phyloP scores from a whole-genome alignment of 345 rosid species.

The Bruguiera gymnorhiza region DNA sequence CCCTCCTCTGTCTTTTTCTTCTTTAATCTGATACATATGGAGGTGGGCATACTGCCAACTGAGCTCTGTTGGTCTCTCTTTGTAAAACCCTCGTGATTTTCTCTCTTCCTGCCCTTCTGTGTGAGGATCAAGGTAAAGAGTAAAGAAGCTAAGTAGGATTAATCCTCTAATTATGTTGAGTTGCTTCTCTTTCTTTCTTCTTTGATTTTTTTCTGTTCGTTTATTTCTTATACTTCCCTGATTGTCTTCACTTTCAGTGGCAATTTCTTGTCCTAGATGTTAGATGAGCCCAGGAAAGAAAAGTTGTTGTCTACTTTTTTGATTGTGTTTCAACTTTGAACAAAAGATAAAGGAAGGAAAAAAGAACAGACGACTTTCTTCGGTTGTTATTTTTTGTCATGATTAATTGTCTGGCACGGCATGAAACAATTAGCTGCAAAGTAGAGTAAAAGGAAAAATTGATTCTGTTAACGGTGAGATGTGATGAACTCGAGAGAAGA shows the following conservation, averaged over 20 bases:
- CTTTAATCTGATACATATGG: constrained; percentile 16
- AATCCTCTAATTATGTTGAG: neutral
- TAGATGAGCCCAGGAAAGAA: neutral
- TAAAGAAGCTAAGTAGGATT: neutral
- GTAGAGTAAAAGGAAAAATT: neutral
- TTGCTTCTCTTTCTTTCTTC: neutral
- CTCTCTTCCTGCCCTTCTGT: neutral
- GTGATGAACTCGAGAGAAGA: too few species aligned
- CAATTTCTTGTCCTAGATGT: neutral
- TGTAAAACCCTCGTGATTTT: constrained; percentile 60
- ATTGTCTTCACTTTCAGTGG: neutral
- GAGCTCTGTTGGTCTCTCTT: constrained; percentile 79
- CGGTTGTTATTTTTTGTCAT: neutral
- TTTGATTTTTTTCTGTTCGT: neutral
- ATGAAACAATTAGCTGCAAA: neutral
- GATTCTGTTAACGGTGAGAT: neutral
- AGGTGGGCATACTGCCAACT: constrained; percentile 96
- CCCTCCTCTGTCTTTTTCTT: neutral
- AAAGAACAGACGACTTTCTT: neutral
- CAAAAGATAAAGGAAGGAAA: neutral
- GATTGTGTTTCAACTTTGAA: too few species aligned
- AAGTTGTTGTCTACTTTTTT: too few species aligned
- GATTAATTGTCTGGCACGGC: too few species aligned
- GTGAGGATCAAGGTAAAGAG: constrained; percentile 26
- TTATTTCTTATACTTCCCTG: neutral